Base-by-base conservation (phyloP, 169 alveolate species). In the Eimeria acervulina region DNA sequence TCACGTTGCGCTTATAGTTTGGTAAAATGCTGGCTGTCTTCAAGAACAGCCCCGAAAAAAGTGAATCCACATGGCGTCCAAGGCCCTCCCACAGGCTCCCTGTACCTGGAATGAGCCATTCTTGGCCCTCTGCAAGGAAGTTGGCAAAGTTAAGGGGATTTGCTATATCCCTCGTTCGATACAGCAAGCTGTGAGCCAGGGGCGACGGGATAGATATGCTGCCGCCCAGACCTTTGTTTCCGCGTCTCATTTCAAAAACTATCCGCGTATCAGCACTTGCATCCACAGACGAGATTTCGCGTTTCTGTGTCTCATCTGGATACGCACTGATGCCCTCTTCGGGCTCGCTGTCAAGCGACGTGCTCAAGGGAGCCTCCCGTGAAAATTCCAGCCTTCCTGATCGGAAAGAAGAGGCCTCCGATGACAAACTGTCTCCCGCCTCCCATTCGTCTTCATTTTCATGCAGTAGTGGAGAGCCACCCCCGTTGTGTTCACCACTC, bases 61-160 rank as follows among this genome's bases (percentile, higher is more conserved):
- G 74, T 42, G 80, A 81, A 63, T 94, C 96, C 76, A 94, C 94
- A 40, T 78, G 90, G 17, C 89, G 85, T 38, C 96, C 96, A 51
- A 94, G 66, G 38, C 96, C 90, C 51, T 94, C 84, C 94, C 94
- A 87, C 44, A 87, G 94, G 61, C 94, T 87, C n/a, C 94, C 94
- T 15, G 80, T 31, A 42, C 94, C 94, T 87, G 94, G 94, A 40
- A 87, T 87, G 42, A 87, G 81, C 94, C 94, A 87, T 31, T 87
- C 94, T 61, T 87, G 94, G 15, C 94, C 94, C n/a, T 87, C 94
- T 63, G 94, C 94, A 15, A 87, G 94, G 51, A 87, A 87, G 94
- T 87, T 87, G 80, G 94, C 94, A 21, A 87, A 59, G 44, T 61
- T 87, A 47, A 87, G 81, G n/a, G 94, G 94, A 52, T 87, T 87